A percentile compares a stretch with the other conserved stretches of the same genome.
phyloP scores from a whole-genome alignment of 176 grass and related monocot genomes.

The Cenchrus purpureus region DNA sequence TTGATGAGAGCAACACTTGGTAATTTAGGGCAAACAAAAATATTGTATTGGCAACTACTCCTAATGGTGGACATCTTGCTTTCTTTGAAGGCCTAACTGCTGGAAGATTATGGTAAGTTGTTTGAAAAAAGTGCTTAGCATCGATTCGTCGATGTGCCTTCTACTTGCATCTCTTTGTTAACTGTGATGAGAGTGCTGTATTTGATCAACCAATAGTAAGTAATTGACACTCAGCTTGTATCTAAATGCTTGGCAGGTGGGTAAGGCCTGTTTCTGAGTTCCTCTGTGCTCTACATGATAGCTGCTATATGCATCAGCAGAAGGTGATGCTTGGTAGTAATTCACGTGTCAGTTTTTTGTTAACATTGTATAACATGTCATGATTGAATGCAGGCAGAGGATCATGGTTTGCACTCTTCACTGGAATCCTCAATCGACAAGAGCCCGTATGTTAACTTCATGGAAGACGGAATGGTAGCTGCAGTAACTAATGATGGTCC shows the following conservation, averaged over 20 bases:
- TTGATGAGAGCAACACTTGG: slow-evolving; percentile 14
- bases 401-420: slow-evolving; percentile 50
- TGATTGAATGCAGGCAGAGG: slow-evolving; percentile 53
- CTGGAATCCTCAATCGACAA: slow-evolving; percentile 76
- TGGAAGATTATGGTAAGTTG: slow-evolving; percentile 71
- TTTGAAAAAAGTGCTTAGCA: neutral
- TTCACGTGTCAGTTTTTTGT: slow-evolving; percentile 10
- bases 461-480: slow-evolving; percentile 83
- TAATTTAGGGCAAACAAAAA: slow-evolving; percentile 84
- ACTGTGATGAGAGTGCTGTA: neutral
- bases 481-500: slow-evolving; percentile 55
- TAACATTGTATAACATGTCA: slow-evolving; percentile 40
- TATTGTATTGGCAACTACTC: slow-evolving; percentile 87
- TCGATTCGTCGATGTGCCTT: slow-evolving; percentile 1
- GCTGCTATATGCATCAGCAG: slow-evolving; percentile 67
- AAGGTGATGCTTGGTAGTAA: slow-evolving; percentile 63
- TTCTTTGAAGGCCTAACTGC: slow-evolving; percentile 89
- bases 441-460: slow-evolving; percentile 85
- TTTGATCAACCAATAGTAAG: neutral
- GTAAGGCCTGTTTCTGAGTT: slow-evolving; percentile 66
- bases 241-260: slow-evolving; percentile 72
- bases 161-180: neutral
- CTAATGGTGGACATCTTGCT: slow-evolving; percentile 87
- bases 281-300: slow-evolving; percentile 72
- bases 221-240: neutral